Evolutionary conservation across 2,329 filamentous ascomycete species (phyloP), one percentile per base, ranked within the genome.

Genomic region (Juglanconis oblonga): DNA sequence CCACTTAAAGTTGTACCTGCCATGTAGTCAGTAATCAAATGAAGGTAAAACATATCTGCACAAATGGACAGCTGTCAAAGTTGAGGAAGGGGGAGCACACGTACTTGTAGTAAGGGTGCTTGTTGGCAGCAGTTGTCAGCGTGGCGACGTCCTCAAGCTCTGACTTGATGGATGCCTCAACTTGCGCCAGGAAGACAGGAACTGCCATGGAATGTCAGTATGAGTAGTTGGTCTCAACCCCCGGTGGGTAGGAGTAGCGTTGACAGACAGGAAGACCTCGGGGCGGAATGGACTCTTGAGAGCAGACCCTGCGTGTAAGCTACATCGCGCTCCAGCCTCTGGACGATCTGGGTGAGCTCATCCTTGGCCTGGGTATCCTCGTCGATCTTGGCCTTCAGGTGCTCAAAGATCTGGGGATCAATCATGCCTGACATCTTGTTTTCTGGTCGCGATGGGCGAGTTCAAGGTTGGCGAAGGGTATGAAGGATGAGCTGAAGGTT

Each of bases 61-160:
- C 24, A 24, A 24, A 24, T 24, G 24, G 24, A 24, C 24, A 24
- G 24, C 24, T 24, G 24, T 24, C 24, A 49, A 4, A 9, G 1
- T 3, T 17, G 8, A 24, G 9, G 14, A 17, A 36, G 4, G 50
- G 40, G n/a, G 24, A 14, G 35, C 8, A 32, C 24, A 57, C 76
- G 51, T 71, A 97, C 83, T 97, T 97, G 86, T 98, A 99, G 81
- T 98, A 99, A 0, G 95, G 94, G 69, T 96, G 89, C 72, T 90
- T 83, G 32, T 92, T 93, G 2, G 93, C 92, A 57, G 91, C 84
- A 57, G 81, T 76, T 63, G 86, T 84, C 49, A 99, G 84, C 66
- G 88, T 86, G 59, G 79, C 77, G 50, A 97, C 83, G 49, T 88
- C 89, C 52, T 85, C 79, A 58, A 90, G 83, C 73, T 96, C 87